Conservation (phyloP, 2,329 filamentous ascomycete genomes). For the Xylariaceae sp. region DNA sequence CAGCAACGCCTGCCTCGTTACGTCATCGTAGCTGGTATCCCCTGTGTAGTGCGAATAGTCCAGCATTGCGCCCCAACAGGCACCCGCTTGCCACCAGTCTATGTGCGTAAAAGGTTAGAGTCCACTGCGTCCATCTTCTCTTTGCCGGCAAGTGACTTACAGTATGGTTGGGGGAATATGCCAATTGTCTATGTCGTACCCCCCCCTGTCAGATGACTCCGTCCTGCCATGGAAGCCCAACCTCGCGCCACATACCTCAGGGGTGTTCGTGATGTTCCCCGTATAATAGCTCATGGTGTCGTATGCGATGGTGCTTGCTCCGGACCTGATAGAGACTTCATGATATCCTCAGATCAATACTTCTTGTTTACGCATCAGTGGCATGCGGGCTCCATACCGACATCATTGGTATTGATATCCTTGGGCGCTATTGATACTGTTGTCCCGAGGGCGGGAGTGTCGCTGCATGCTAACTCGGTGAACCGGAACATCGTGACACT, state of each 20-base stretch:
- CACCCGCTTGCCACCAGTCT: constrained; percentile 61
- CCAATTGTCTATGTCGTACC: constrained; percentile 43
- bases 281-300: constrained; percentile 60
- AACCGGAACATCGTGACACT: no score
- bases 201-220: no score
- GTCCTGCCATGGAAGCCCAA: neutral
- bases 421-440: constrained; percentile 32
- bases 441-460: constrained; percentile 23
- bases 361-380: neutral
- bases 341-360: constrained; percentile 4
- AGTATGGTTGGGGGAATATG: constrained; percentile 61
- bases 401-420: constrained; percentile 35
- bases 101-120: constrained; percentile 12
- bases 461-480: constrained; percentile 20
- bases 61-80: constrained; percentile 61
- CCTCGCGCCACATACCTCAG: constrained; percentile 29
- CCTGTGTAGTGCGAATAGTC: constrained; percentile 65
- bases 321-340: constrained; percentile 56
- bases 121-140: neutral
- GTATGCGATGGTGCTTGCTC: constrained; percentile 54
- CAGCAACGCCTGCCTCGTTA: constrained; percentile 53
- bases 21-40: constrained; percentile 56
- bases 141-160: constrained; percentile 29
- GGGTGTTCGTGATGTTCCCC: constrained; percentile 52
- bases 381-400: constrained; percentile 12